Conservation (phyloP, 805 yeast species). For the Ascoidea rubescens region DNA sequence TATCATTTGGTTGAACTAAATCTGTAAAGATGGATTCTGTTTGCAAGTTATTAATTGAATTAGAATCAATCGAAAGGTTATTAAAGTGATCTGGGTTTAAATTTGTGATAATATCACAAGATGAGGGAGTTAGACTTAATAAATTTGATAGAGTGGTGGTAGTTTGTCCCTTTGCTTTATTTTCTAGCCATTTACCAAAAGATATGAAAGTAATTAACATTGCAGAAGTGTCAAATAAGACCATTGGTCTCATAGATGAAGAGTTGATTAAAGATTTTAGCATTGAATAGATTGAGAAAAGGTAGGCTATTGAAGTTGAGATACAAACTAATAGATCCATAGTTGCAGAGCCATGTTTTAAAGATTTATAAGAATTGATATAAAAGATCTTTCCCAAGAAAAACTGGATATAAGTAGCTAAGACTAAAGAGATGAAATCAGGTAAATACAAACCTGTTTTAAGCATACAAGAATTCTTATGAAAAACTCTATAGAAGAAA, state of each 20-base stretch:
- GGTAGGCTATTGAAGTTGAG: constrained; percentile 68
- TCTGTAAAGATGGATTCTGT: constrained; percentile 51
- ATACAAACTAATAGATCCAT: constrained; percentile 87
- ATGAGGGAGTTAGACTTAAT: constrained; percentile 67
- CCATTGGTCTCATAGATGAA: constrained; percentile 31
- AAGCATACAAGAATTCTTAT: constrained; percentile 16
- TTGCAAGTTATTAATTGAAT: not conserved
- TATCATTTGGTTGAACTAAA: constrained; percentile 62
- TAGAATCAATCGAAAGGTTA: not conserved
- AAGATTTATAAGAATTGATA: constrained; percentile 46
- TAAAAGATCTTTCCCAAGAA: constrained; percentile 56
- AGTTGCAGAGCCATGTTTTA: constrained; percentile 58
- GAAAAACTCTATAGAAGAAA: constrained; percentile 17
- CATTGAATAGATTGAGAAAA: constrained; percentile 58
- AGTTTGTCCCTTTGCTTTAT: constrained; percentile 86
- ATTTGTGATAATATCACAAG: constrained; percentile 49
- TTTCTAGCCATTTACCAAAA: constrained; percentile 84
- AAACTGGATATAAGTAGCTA: constrained; percentile 50
- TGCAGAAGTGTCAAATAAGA: constrained; percentile 73
- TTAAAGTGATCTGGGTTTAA: not conserved
- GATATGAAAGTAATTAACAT: constrained; percentile 79
- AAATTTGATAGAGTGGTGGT: constrained; percentile 77
- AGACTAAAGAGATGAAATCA: constrained; percentile 41
- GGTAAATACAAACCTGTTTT: constrained; percentile 54
- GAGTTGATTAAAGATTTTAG: constrained; percentile 26